These are phyloP conservation scores for Rhodotorula sp. DNA, from an alignment of 1,284 basidiomycete genomes.

Conservation along the genomic window DNA sequence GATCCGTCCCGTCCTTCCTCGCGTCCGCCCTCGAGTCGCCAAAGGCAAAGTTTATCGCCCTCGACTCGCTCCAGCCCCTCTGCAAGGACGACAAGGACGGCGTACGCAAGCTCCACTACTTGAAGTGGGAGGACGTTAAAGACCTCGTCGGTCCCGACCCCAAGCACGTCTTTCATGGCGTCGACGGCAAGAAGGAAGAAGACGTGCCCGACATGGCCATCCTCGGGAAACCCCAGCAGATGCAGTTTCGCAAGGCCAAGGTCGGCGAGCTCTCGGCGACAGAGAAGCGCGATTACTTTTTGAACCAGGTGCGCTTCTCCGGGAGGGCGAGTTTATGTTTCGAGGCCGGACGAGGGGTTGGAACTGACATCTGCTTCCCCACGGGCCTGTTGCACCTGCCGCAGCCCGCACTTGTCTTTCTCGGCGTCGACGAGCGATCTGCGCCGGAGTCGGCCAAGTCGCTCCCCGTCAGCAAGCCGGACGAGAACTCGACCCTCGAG, in stretches of 20 bases:
- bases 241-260: slow-evolving; percentile 4
- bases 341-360: too few species aligned
- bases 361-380: neutral
- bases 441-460: slow-evolving; percentile 51
- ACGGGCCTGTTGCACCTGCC: neutral
- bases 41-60: slow-evolving; percentile 46
- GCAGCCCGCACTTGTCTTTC: slow-evolving; percentile 58
- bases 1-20: slow-evolving; percentile 44
- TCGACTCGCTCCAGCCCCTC: slow-evolving; percentile 46
- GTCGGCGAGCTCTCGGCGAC: slow-evolving; percentile 18
- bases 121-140: slow-evolving; percentile 47
- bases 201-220: slow-evolving; percentile 7
- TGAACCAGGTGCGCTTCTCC: slow-evolving; percentile 27
- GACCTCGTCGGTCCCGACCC: slow-evolving; percentile 21
- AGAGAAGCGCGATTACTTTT: slow-evolving; percentile 25
- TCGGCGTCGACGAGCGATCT: slow-evolving; percentile 73
- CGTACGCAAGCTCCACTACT: slow-evolving; percentile 39
- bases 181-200: slow-evolving; percentile 45
- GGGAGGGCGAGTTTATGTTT: too few species aligned
- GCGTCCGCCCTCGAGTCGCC: slow-evolving; percentile 45
- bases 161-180: slow-evolving; percentile 42
- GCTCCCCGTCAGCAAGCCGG: slow-evolving; percentile 52
- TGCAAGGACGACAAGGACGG: slow-evolving; percentile 39
- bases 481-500: slow-evolving; percentile 49
- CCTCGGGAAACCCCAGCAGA: slow-evolving; percentile 1